Percentiles rank a stretch among this genome's conserved stretches.
Conservation (phyloP, 495 filamentous ascomycete genomes). For the Penicillium roqueforti region DNA sequence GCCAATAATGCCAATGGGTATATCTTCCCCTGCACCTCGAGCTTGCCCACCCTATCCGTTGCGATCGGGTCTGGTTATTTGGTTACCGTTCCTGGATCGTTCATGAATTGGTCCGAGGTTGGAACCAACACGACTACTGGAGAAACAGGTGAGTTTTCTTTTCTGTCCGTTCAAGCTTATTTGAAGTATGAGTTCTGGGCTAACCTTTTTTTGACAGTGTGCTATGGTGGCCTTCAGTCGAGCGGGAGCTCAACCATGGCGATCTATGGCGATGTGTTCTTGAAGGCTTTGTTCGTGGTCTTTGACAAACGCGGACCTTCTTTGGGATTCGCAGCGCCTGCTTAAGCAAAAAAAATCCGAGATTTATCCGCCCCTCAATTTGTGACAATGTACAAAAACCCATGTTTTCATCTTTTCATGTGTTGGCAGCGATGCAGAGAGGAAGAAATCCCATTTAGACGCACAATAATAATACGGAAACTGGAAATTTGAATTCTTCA, state of each 20-base stretch:
- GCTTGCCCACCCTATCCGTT: conserved; percentile 63
- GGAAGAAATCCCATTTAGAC: background rate
- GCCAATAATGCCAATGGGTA: conserved; percentile 53
- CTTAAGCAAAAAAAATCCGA: background rate
- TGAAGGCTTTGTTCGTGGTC: conserved; percentile 75
- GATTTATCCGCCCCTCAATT: background rate
- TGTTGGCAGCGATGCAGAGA: background rate
- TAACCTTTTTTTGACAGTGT: conserved; percentile 43
- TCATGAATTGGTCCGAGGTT: conserved; percentile 62
- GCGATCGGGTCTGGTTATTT: conserved; percentile 56
- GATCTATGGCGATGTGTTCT: conserved; percentile 76
- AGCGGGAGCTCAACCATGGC: conserved; percentile 54
- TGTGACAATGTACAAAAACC: conserved; percentile 1
- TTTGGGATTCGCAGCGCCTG: conserved; percentile 33
- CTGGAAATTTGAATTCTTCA: conserved; percentile 19
- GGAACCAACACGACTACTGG: conserved; percentile 42
- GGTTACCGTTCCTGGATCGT: conserved; percentile 60
- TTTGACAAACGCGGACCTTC: conserved; percentile 59
- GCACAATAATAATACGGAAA: conserved; percentile 1
- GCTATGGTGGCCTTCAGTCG: conserved; percentile 69
- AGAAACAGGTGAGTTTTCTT: conserved; percentile 30
- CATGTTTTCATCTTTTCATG: background rate
- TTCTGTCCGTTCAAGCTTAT: background rate
- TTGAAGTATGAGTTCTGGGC: conserved; percentile 44
- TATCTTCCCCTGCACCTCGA: conserved; percentile 58